These are phyloP conservation scores for Oryza brachyantha DNA, from an alignment of 176 grass and related monocot species.

Conservation along the genomic window DNA sequence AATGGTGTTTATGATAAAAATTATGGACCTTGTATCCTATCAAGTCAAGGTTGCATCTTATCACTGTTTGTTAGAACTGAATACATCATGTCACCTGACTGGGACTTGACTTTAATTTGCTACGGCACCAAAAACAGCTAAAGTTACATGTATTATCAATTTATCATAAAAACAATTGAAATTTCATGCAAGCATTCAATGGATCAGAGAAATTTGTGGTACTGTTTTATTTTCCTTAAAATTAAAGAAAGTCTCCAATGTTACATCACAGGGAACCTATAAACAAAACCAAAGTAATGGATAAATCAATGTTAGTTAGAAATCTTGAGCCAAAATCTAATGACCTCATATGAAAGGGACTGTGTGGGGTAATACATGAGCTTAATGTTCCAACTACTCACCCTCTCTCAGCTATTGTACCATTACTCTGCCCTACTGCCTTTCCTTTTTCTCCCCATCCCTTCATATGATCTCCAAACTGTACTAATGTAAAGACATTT, in stretches of 20 bases:
- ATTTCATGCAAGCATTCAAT: not conserved
- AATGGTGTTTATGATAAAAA: not conserved
- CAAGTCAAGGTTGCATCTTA: not conserved
- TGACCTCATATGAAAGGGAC: conserved; percentile 37
- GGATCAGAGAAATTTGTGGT: not conserved
- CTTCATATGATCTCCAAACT: conserved; percentile 4
- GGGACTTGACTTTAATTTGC: not conserved
- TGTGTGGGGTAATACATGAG: conserved; percentile 31
- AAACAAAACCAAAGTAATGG: conserved; percentile 39
- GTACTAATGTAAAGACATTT: not conserved
- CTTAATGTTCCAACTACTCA: conserved; percentile 35
- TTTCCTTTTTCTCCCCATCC: not conserved
- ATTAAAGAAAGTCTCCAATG: conserved; percentile 21
- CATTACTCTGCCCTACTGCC: not conserved
- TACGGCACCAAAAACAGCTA: not conserved
- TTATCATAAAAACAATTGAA: not conserved
- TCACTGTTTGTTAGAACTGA: not conserved
- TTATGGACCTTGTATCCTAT: not conserved
- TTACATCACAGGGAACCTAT: conserved; percentile 2
- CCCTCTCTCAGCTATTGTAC: not conserved
- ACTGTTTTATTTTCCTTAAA: not conserved
- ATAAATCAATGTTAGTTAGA: conserved; percentile 45
- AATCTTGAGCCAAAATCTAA: conserved; percentile 47
- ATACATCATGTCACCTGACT: not conserved
- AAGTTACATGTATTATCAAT: not conserved